Percentiles rank a stretch among this genome's conserved stretches.
These are phyloP conservation scores for Solanum piurae DNA, from an alignment of 257 asterid species.

Conservation along the genomic window DNA sequence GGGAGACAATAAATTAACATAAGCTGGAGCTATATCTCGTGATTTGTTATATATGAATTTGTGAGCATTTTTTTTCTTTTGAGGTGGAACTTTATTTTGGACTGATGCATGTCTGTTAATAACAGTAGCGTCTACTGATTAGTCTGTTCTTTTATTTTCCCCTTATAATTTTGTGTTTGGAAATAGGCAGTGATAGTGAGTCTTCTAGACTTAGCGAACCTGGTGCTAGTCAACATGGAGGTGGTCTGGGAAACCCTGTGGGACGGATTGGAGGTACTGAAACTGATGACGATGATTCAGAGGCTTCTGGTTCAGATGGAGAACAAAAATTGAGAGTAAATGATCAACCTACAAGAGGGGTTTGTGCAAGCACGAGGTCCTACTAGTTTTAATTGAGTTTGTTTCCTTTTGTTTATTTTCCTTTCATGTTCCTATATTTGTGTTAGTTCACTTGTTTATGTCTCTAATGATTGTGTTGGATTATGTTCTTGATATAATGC, in stretches of 20 bases:
- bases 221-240: constrained; percentile 12
- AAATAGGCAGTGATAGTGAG: constrained; percentile 30
- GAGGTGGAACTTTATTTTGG: background rate
- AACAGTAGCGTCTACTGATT: background rate
- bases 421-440: background rate
- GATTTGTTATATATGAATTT: background rate
- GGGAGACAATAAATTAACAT: background rate
- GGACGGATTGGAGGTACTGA: constrained; percentile 31
- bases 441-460: background rate
- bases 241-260: constrained; percentile 4
- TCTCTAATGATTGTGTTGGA: background rate
- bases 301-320: constrained; percentile 54
- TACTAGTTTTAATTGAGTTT: background rate
- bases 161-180: background rate
- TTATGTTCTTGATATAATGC: background rate
- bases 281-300: constrained; percentile 27
- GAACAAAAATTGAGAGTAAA: constrained; percentile 19
- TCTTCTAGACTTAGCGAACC: constrained; percentile 14
- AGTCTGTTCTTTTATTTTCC: background rate
- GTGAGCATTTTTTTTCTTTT: background rate
- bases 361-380: constrained; percentile 40
- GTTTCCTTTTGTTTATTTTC: background rate
- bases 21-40: background rate
- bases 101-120: background rate
- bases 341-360: constrained; percentile 21